Base-by-base conservation (phyloP, 805 yeast genomes). In the Myxozyma sirexii region DNA sequence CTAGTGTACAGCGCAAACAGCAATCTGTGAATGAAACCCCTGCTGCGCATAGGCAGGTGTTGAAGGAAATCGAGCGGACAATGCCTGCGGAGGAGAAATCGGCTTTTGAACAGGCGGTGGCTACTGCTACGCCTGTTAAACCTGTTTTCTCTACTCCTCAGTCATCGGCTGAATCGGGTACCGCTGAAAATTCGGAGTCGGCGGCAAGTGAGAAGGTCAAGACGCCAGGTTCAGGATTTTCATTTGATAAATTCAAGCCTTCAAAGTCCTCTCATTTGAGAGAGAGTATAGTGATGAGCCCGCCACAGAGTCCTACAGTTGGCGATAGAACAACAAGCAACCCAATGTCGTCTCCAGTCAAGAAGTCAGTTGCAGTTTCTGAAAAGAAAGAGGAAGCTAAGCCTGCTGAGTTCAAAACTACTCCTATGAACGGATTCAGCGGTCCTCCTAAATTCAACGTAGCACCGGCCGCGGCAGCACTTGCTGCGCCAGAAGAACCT, bases 21-120 rank as follows among this genome's bases (percentile, higher is more conserved):
- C 29, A 21, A 31, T 12, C 12, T 48, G 33, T 26, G 19, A 10
- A 23, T 13, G 31, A n/a, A n/a, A 21, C 41, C n/a, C 29, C 45
- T 1, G 50, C 53, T 10, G 21, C 23, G 41, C 31, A 38, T 53
- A 37, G 60, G 13, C 46, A 45, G 13, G 51, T 48, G 6, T 47
- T 62, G 27, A 57, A 52, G 19, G 63, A 62, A 33, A 50, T 62
- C 39, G 64, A 59, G 33, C 44, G 57, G 45, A 54, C 66, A 8
- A 50, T 56, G 44, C 64, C 66, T 5, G 24, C 19, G 7, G 59
- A 55, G 39, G 65, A 62, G 24, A 47, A 41, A 31, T 21, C 54
- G 15, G 59, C 61, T 1, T 54, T 60, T 26, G 50, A 52, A 10
- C 26, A 39, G 49, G 60, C 61, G 12, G 45, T 62, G n/a, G 58